phyloP scores from a whole-genome alignment of 306 rosid genomes.

The Potentilla sterilis region DNA sequence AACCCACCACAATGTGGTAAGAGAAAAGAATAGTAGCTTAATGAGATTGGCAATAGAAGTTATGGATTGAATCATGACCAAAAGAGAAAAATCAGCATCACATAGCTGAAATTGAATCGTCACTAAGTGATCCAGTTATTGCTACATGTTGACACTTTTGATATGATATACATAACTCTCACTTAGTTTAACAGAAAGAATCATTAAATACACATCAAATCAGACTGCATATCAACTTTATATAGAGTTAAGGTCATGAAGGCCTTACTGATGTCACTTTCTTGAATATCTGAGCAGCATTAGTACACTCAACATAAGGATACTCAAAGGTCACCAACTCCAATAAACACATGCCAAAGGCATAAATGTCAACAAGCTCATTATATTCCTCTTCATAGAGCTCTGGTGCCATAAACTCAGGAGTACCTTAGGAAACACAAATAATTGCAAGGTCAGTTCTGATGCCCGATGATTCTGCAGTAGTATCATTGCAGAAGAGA shows the following conservation, averaged over 20 bases:
- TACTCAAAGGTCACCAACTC: slow-evolving; percentile 95
- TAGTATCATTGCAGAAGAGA: slow-evolving; percentile 8
- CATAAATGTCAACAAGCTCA: slow-evolving; percentile 94
- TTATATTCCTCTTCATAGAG: slow-evolving; percentile 95
- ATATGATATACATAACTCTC: not conserved
- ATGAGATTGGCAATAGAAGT: not conserved
- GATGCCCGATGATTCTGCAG: slow-evolving; percentile 16
- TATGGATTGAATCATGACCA: not conserved
- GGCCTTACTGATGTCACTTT: slow-evolving; percentile 90
- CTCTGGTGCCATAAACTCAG: slow-evolving; percentile 99
- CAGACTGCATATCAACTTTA: slow-evolving; percentile 15
- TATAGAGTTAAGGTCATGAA: slow-evolving; percentile 24
- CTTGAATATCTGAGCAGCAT: slow-evolving; percentile 99
- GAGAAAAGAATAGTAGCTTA: not conserved
- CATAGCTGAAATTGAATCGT: not conserved
- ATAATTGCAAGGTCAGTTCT: slow-evolving; percentile 16
- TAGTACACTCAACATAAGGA: slow-evolving; percentile 85
- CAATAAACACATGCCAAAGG: slow-evolving; percentile 96
- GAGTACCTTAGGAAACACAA: slow-evolving; percentile 63
- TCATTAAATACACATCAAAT: slow-evolving; percentile 1
- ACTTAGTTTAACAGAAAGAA: not conserved
- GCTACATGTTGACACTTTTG: not conserved
- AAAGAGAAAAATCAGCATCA: not conserved
- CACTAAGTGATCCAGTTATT: not conserved
- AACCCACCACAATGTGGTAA: not conserved